Percentiles rank a stretch among this genome's conserved stretches.
These are phyloP conservation scores for Chaetomiaceae sp. DNA, from an alignment of 2,329 filamentous ascomycete genomes.

Conservation along the genomic window DNA sequence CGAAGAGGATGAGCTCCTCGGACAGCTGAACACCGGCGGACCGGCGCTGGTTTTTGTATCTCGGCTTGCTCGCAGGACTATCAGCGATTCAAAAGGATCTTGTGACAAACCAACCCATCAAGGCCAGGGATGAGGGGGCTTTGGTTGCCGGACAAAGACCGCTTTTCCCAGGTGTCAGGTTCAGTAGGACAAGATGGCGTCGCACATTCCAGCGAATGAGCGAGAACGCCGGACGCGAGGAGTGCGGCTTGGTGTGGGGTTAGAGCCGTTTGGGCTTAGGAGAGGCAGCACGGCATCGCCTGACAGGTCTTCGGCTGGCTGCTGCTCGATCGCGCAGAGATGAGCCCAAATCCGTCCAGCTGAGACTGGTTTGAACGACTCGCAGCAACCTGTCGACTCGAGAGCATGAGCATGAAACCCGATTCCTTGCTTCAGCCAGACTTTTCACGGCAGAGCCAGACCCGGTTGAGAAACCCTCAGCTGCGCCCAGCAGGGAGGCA, in stretches of 20 bases:
- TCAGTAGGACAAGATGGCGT: not conserved
- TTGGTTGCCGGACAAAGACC: not conserved
- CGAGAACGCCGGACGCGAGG: not conserved
- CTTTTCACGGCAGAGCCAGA: not conserved
- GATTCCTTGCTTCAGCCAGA: not conserved
- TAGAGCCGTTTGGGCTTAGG: not conserved
- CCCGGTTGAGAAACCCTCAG: not conserved
- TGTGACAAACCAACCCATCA: not conserved
- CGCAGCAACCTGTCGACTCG: not conserved
- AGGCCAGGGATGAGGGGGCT: too few species aligned
- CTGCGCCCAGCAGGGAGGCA: not conserved
- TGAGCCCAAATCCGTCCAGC: not conserved
- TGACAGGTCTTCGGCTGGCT: not conserved
- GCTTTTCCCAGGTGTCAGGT: not conserved
- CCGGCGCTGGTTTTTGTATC: too few species aligned
- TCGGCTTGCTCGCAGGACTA: too few species aligned
- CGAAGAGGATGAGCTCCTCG: too few species aligned
- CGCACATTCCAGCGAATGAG: not conserved
- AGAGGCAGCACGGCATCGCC: not conserved
- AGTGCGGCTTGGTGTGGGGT: not conserved
- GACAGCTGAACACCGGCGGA: too few species aligned
- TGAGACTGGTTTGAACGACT: not conserved
- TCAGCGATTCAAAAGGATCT: not conserved
- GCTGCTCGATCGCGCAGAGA: not conserved
- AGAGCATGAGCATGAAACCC: not conserved